Base-by-base conservation (phyloP, 2,329 filamentous ascomycete genomes). In the Teratosphaeria destructans region DNA sequence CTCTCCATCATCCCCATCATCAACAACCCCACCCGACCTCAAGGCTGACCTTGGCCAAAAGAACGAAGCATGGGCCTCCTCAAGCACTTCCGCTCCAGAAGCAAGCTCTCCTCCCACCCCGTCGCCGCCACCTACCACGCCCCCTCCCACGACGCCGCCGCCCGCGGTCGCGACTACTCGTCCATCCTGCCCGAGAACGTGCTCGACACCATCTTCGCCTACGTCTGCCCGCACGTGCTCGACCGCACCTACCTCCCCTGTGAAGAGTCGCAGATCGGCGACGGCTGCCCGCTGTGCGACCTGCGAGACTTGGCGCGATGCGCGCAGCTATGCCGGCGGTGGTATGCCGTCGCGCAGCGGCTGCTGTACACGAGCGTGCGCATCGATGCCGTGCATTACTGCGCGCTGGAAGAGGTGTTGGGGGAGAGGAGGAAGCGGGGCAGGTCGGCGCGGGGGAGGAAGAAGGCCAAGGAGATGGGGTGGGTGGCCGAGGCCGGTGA, bases 381-480 rank as follows among this genome's bases (percentile, higher is more conserved):
- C 61, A 94, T 97, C 72, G 93, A 97, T 72, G 84, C 89, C 19
- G 92, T 96, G 35, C 93, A 97, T 75, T 96, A 96, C 76, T 97
- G 93, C 78, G 85, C 88, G 64, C 87, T 89, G 67, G 93, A 97
- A 74, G 86, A 89, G 61, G 79, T 88, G 66, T 83, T 96, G 39
- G 84, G 89, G 57, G 89, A 93, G 67, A 85, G 83, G 72, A 87
- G 92, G 63, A 90, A 89, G 72, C 87, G 70, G 59, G 64, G 62
- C 10, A 67, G 64, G 57, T 68, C 70, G 53, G 71, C 69, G 57
- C 90, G 72, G 82, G 89, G 71, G 82, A 32, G 12, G 27, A 37
- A 37, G 34, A 37, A 37, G 53, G 53, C 53, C 6, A 26, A 32
- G 12, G 52, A 54, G 52, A 66, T 64, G 58, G 68, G 87, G 70